Evolutionary conservation across 2,329 filamentous ascomycete genomes (phyloP).

Genomic region (Diplodia mutila): DNA sequence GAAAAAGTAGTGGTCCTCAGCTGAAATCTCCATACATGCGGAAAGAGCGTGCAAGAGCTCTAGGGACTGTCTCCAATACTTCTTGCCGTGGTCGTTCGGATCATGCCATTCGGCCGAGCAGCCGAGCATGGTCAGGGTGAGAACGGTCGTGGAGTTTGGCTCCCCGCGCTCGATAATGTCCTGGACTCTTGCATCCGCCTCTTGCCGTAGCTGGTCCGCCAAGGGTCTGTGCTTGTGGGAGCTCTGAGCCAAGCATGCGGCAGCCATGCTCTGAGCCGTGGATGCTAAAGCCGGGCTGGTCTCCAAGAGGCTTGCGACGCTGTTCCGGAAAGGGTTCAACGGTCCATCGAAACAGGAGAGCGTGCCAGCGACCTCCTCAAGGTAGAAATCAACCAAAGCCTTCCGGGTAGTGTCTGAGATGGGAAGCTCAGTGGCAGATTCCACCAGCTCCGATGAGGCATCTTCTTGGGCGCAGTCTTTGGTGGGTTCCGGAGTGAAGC

Average conservation of each 20-base stretch:
- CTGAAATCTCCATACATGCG: background rate
- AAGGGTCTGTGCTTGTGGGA: background rate
- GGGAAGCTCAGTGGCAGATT: background rate
- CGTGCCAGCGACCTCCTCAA: background rate
- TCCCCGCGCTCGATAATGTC: background rate
- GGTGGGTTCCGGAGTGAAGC: background rate
- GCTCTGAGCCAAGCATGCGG: background rate
- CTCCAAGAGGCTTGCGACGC: background rate
- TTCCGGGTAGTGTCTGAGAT: background rate
- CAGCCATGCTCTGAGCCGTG: background rate
- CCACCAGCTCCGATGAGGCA: background rate
- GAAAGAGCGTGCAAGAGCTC: background rate
- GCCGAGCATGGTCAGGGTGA: background rate
- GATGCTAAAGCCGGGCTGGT: background rate
- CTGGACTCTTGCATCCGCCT: background rate
- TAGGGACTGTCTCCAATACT: background rate
- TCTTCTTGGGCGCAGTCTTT: background rate
- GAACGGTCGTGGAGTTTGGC: background rate
- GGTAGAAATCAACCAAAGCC: background rate
- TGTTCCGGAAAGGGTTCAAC: background rate
- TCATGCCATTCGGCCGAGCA: background rate
- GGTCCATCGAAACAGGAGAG: background rate
- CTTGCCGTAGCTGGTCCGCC: background rate
- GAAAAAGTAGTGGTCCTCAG: background rate
- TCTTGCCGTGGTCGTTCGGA: background rate